Percentiles rank a stretch among this genome's conserved stretches.
phyloP scores from a whole-genome alignment of 192 early-diverging fungal genomes.

The Radiomyces spectabilis region DNA sequence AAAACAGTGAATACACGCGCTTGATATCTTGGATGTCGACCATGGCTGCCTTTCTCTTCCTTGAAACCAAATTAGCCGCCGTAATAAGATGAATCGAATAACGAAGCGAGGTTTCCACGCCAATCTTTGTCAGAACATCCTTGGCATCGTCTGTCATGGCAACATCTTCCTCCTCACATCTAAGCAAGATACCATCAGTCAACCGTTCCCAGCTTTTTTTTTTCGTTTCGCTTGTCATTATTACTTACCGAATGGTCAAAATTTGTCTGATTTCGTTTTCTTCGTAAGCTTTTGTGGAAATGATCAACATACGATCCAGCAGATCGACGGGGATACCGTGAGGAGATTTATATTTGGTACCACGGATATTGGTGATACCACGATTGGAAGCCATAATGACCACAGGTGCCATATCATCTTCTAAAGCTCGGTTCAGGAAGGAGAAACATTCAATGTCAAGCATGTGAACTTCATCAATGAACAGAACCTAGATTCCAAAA shows the following conservation, averaged over 20 bases:
- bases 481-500: constrained; percentile 57
- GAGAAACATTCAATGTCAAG: constrained; percentile 99
- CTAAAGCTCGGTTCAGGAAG: constrained; percentile 94
- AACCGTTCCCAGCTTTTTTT: too few relatives aligned
- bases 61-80: constrained; percentile 82
- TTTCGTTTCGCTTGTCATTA: too few relatives aligned
- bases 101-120: constrained; percentile 86
- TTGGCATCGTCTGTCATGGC: constrained; percentile 82
- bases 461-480: constrained; percentile 99
- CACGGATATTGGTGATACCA: constrained; percentile 90
- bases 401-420: constrained; percentile 93
- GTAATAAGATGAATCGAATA: constrained; percentile 97
- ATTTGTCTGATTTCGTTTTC: constrained; percentile 83
- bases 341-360: constrained; percentile 93
- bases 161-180: constrained; percentile 90
- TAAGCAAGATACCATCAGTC: background rate
- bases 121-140: constrained; percentile 82
- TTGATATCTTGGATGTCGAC: constrained; percentile 95
- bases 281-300: constrained; percentile 84
- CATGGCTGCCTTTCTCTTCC: constrained; percentile 70
- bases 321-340: constrained; percentile 98
- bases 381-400: constrained; percentile 99
- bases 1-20: constrained; percentile 89
- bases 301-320: constrained; percentile 91
- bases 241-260: constrained; percentile 64